phyloP scores from a whole-genome alignment of 2,329 filamentous ascomycete genomes.

The Pyrenophora graminea region DNA sequence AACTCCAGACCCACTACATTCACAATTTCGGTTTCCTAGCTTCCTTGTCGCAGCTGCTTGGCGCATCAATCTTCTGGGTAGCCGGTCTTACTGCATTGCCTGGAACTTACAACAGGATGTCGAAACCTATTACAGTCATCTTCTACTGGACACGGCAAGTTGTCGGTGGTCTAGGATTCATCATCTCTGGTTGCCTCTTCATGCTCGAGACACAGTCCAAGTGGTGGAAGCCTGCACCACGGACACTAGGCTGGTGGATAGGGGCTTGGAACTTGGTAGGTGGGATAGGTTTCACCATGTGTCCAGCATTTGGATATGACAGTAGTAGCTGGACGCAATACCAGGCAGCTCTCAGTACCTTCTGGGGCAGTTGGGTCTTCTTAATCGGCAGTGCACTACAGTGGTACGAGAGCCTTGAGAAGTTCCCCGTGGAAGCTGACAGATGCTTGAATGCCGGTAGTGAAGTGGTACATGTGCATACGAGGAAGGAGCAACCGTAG shows the following conservation, averaged over 20 bases:
- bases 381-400: constrained; percentile 41
- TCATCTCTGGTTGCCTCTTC: constrained; percentile 62
- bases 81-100: constrained; percentile 65
- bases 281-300: constrained; percentile 63
- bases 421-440: constrained; percentile 34
- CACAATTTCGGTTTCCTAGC: constrained; percentile 67
- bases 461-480: not conserved
- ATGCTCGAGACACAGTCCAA: constrained; percentile 68
- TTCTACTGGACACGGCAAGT: constrained; percentile 67
- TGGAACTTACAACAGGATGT: constrained; percentile 58
- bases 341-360: constrained; percentile 37
- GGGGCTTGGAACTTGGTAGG: constrained; percentile 69
- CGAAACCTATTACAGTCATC: constrained; percentile 54
- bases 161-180: constrained; percentile 65
- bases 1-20: constrained; percentile 64
- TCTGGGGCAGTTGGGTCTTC: constrained; percentile 45
- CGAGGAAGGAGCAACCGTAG: not conserved
- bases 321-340: constrained; percentile 38
- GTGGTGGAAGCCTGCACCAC: constrained; percentile 64
- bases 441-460: not conserved
- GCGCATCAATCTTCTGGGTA: constrained; percentile 68
- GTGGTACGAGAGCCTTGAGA: constrained; percentile 43
- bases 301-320: constrained; percentile 43
- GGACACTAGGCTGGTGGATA: constrained; percentile 68
- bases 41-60: constrained; percentile 60